phyloP scores from a whole-genome alignment of 805 yeast genomes.

The Wickerhamomyces ciferrii region DNA sequence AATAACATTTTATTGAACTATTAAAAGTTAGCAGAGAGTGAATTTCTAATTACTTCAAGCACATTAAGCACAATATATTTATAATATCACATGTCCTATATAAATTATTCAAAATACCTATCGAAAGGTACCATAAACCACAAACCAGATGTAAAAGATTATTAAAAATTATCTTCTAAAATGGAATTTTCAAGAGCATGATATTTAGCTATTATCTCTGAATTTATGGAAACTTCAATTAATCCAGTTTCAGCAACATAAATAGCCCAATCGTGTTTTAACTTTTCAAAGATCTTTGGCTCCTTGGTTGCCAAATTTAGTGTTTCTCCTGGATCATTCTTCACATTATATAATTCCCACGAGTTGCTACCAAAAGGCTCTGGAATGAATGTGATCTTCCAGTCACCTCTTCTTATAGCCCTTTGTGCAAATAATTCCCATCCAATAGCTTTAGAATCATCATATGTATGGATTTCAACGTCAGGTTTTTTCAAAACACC shows the following conservation, averaged over 20 bases:
- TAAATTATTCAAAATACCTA: no score
- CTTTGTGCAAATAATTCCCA: constrained; percentile 58
- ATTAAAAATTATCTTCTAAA: not conserved
- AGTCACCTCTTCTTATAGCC: constrained; percentile 45
- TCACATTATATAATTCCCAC: constrained; percentile 43
- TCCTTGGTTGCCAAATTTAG: constrained; percentile 32
- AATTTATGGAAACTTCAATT: constrained; percentile 23
- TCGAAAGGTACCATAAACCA: no score
- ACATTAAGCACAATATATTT: no score
- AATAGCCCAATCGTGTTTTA: constrained; percentile 43
- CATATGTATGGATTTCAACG: constrained; percentile 26
- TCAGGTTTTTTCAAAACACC: constrained; percentile 26
- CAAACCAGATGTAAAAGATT: no score
- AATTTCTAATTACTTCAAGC: no score
- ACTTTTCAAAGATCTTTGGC: constrained; percentile 32
- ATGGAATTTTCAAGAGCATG: not conserved
- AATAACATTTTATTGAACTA: no score
- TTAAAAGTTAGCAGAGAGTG: no score
- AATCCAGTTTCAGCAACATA: constrained; percentile 49
- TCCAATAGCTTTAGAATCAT: constrained; percentile 40
- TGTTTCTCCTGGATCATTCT: constrained; percentile 46
- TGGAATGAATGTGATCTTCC: constrained; percentile 44
- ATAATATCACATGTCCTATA: no score
- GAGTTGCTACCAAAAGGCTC: constrained; percentile 41
- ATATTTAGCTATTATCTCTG: not conserved